Conservation (phyloP, 2,329 filamentous ascomycete species). For the Madurella mycetomatis region DNA sequence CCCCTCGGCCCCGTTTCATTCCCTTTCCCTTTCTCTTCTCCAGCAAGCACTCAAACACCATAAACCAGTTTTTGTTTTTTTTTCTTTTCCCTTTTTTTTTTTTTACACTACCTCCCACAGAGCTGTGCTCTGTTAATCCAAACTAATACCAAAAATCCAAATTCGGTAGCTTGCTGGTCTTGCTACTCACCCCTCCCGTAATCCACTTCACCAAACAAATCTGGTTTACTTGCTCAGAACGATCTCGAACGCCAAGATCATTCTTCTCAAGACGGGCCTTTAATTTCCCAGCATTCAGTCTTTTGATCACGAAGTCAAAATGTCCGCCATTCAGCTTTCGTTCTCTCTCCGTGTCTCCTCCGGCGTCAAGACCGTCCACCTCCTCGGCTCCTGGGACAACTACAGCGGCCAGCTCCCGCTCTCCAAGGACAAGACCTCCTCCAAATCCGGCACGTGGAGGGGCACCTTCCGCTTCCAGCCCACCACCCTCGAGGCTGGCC, state of each 20-base stretch:
- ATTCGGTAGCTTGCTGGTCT: slow-evolving; percentile 45
- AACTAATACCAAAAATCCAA: slow-evolving; percentile 33
- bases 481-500: slow-evolving; percentile 76
- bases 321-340: slow-evolving; percentile 89
- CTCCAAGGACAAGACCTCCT: slow-evolving; percentile 76
- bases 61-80: slow-evolving; percentile 53
- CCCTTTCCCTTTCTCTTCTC: slow-evolving; percentile 48
- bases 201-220: slow-evolving; percentile 40
- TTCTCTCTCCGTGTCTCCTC: slow-evolving; percentile 94
- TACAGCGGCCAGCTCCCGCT: slow-evolving; percentile 93
- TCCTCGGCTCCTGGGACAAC: slow-evolving; percentile 97
- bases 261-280: slow-evolving; percentile 31
- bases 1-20: slow-evolving; percentile 37
- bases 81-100: slow-evolving; percentile 29
- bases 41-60: slow-evolving; percentile 60
- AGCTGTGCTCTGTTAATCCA: slow-evolving; percentile 37
- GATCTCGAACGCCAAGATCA: slow-evolving; percentile 37
- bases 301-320: slow-evolving; percentile 46
- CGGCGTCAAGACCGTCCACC: slow-evolving; percentile 94
- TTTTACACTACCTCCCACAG: slow-evolving; percentile 23
- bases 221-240: slow-evolving; percentile 53
- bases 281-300: slow-evolving; percentile 25
- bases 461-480: slow-evolving; percentile 96
- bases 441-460: slow-evolving; percentile 89
- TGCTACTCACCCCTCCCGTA: slow-evolving; percentile 26